These are phyloP conservation scores for Pholiota microspora DNA, from an alignment of 768 basidiomycete genomes.

Conservation along the genomic window DNA sequence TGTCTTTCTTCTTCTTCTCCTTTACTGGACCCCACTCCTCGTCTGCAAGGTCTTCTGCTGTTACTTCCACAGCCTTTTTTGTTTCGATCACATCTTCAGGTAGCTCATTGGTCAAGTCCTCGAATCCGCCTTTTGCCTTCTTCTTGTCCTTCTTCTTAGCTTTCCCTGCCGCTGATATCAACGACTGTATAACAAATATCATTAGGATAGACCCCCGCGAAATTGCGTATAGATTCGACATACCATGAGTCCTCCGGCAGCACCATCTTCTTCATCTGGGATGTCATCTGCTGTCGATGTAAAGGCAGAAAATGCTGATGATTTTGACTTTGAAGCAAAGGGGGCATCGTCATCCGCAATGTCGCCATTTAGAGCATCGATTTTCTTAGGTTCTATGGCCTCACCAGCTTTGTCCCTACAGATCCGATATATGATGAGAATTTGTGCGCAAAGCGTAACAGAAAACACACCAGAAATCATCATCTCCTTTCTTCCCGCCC, in stretches of 20 bases:
- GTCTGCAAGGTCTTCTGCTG: conserved; percentile 73
- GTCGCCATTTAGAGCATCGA: conserved; percentile 10
- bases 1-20: conserved; percentile 62
- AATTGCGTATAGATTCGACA: too few species aligned
- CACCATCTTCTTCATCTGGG: conserved; percentile 47
- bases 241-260: conserved; percentile 79
- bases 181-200: too few species aligned
- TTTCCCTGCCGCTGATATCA: conserved; percentile 34
- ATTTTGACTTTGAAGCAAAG: conserved; percentile 25
- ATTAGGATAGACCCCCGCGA: too few species aligned
- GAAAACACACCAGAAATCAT: conserved; percentile 74
- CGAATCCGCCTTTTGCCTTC: conserved; percentile 37
- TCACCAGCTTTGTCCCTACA: conserved; percentile 67
- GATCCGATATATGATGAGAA: conserved; percentile 18
- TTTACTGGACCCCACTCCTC: conserved; percentile 69
- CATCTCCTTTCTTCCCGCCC: conserved; percentile 67
- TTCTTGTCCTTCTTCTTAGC: conserved; percentile 56
- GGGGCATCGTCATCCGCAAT: conserved; percentile 38
- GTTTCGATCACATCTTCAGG: conserved; percentile 22
- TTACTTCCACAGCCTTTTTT: conserved; percentile 48
- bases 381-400: conserved; percentile 43
- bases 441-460: neutral
- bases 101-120: conserved; percentile 28
- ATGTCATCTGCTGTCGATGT: conserved; percentile 43
- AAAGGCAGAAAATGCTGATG: conserved; percentile 49